Evolutionary conservation across 176 grass and related monocot genomes (phyloP).

Genomic region (Triticum dicoccoides): DNA sequence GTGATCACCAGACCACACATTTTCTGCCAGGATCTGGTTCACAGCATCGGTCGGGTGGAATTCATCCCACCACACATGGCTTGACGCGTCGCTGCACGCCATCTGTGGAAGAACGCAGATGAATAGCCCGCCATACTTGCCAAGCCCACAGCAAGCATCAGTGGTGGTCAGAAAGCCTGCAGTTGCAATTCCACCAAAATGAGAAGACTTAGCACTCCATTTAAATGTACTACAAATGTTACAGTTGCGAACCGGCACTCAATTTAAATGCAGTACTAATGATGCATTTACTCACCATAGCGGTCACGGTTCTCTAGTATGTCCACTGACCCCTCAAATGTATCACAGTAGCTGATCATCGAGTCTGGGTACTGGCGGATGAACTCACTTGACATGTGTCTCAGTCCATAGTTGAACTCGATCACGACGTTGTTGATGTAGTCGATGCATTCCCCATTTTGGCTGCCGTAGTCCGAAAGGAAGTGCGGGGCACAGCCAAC

Average conservation of each 20-base stretch:
- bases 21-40: conserved; percentile 68
- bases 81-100: conserved; percentile 76
- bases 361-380: conserved; percentile 53
- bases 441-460: conserved; percentile 64
- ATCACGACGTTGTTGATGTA: conserved; percentile 67
- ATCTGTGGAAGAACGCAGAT: conserved; percentile 86
- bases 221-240: conserved; percentile 3
- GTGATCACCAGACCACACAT: conserved; percentile 73
- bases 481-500: conserved; percentile 78
- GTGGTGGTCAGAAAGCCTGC: conserved; percentile 68
- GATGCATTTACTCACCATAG: conserved; percentile 54
- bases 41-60: conserved; percentile 85
- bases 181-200: background rate
- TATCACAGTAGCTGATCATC: conserved; percentile 68
- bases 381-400: conserved; percentile 60
- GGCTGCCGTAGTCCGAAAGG: conserved; percentile 69
- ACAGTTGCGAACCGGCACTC: background rate
- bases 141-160: conserved; percentile 74
- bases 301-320: conserved; percentile 56
- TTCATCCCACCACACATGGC: conserved; percentile 82
- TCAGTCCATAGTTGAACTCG: conserved; percentile 74
- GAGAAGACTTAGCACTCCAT: background rate
- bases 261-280: conserved; percentile 11
- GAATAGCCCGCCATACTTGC: conserved; percentile 71
- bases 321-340: conserved; percentile 74